Base-by-base conservation (phyloP, 352 stramenopile species). In the Phytopythium montanum region DNA sequence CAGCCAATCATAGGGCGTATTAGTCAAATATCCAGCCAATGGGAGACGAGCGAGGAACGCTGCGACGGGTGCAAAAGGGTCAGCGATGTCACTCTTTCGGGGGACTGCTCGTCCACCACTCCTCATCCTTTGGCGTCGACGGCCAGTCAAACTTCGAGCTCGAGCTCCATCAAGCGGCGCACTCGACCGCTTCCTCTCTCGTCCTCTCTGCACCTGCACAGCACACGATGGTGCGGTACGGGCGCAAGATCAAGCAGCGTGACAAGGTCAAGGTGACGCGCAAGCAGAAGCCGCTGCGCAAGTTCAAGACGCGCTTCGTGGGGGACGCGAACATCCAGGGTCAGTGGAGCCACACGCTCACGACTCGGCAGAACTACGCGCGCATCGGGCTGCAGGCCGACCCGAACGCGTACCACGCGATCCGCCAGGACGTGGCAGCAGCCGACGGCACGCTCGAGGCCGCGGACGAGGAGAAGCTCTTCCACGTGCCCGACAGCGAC, bases 301-400 rank as follows among this genome's bases (percentile, higher is more conserved):
- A 83, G 65, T 93, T 87, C 62, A 88, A 88, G 69, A 83, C 65
- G 53, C 74, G 74, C 26, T 94, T 88, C 46, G 79, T 92, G 53
- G 75, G 82, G 52, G 81, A 93, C 72, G 66, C 77, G 25, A 73
- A 77, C 49, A 76, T 93, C 66, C 79, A 88, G 61, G 55, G 79
- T 61, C 72, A 87, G 31, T 94, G 85, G 85, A 64, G 92, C 61
- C 85, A 94, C 72, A 78, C 83, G 53, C 76, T 85, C 66, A 94
- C 85, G 42, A 88, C 79, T 33, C 75, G 70, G 64, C 85, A 94
- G 61, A 94, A 94, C 73, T 94, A 92, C 69, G 80, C 66, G 31
- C 75, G 78, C 9, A 84, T 94, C 48, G 85, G 82, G 1, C 72
- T 94, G 26, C 68, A 84, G 53, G 74, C 62, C 49, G 66, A 94